Conservation (phyloP, 495 filamentous ascomycete species). For the Gamarada debralockiae region DNA sequence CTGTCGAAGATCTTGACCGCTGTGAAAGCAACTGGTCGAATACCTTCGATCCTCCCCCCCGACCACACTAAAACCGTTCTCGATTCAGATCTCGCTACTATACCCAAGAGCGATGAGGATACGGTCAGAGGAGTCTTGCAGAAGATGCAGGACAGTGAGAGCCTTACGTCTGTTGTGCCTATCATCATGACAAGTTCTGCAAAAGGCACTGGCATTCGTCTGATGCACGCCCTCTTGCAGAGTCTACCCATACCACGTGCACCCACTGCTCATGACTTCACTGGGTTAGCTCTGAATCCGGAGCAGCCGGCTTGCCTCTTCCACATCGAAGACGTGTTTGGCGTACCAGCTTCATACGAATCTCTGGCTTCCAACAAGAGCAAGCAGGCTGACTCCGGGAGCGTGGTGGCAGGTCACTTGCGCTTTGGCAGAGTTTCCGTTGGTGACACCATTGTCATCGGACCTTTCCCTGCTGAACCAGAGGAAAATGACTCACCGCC, state of each 20-base stretch:
- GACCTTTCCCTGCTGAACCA: constrained; percentile 59
- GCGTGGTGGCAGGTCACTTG: constrained; percentile 79
- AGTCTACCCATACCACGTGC: constrained; percentile 66
- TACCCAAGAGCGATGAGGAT: constrained; percentile 41
- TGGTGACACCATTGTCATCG: constrained; percentile 74
- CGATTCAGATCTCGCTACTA: constrained; percentile 29
- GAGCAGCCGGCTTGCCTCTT: constrained; percentile 60
- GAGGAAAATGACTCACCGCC: constrained; percentile 25
- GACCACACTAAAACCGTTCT: constrained; percentile 25
- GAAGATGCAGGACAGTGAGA: constrained; percentile 37
- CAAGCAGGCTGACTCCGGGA: constrained; percentile 41
- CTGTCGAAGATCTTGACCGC: constrained; percentile 71
- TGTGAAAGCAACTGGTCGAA: constrained; percentile 70
- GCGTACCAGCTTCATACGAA: constrained; percentile 47
- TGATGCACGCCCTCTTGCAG: constrained; percentile 77
- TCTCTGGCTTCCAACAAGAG: constrained; percentile 44
- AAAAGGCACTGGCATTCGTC: constrained; percentile 74
- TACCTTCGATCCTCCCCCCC: constrained; percentile 63
- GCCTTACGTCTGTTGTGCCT: constrained; percentile 60
- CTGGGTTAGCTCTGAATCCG: constrained; percentile 30
- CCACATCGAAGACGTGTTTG: constrained; percentile 78
- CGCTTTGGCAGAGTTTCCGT: constrained; percentile 73
- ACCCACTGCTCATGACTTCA: constrained; percentile 34
- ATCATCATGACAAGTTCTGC: constrained; percentile 87
- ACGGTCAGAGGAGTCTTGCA: constrained; percentile 47